These are phyloP conservation scores for Acrocalymma vagum DNA, from an alignment of 2,329 filamentous ascomycete species.

Conservation along the genomic window DNA sequence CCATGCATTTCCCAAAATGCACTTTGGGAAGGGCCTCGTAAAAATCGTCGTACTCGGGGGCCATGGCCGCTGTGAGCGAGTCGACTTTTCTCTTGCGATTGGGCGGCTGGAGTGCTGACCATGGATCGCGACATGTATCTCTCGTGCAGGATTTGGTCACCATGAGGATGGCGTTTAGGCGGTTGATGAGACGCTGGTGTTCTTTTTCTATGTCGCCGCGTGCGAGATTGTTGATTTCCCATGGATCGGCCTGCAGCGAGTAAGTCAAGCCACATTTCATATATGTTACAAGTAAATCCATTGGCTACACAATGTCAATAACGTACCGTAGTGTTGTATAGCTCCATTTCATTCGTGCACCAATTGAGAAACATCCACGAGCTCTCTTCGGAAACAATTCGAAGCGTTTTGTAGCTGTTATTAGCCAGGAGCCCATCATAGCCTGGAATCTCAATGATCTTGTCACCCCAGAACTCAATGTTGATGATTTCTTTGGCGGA, in stretches of 20 bases:
- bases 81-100: slow-evolving; percentile 54
- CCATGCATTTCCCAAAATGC: slow-evolving; percentile 57
- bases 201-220: too few relatives aligned
- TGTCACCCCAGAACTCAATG: slow-evolving; percentile 49
- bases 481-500: slow-evolving; percentile 42
- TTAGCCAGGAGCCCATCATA: slow-evolving; percentile 30
- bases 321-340: slow-evolving; percentile 66
- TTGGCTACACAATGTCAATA: too few relatives aligned
- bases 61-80: slow-evolving; percentile 62
- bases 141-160: slow-evolving; percentile 69
- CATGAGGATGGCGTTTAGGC: slow-evolving; percentile 65
- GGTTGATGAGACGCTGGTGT: background rate
- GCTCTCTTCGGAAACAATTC: slow-evolving; percentile 63
- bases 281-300: too few relatives aligned
- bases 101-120: slow-evolving; percentile 63
- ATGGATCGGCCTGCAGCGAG: background rate
- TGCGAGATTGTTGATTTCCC: slow-evolving; percentile 4
- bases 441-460: slow-evolving; percentile 21
- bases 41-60: slow-evolving; percentile 59
- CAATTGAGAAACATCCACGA: slow-evolving; percentile 72
- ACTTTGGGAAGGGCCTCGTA: slow-evolving; percentile 61
- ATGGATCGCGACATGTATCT: slow-evolving; percentile 62
- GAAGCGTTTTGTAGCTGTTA: slow-evolving; percentile 69
- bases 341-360: slow-evolving; percentile 72
- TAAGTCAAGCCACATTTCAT: too few relatives aligned